phyloP scores from a whole-genome alignment of 116 monocot genomes.

The Trichopus zeylanicus region DNA sequence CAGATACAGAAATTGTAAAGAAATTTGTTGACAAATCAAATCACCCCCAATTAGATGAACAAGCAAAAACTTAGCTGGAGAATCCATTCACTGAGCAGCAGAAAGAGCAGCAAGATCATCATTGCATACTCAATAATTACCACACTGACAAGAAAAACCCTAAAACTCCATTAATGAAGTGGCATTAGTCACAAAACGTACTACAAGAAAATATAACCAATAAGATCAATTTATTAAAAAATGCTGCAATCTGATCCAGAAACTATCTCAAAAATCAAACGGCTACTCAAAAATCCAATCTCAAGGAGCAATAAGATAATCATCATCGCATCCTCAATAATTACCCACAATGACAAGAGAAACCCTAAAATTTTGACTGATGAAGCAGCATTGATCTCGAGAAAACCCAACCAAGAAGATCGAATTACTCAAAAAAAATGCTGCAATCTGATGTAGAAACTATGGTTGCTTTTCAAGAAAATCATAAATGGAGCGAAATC shows the following conservation, averaged over 20 bases:
- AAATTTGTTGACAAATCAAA: neutral
- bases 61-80: neutral
- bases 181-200: no score
- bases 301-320: neutral
- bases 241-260: no score
- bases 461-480: no score
- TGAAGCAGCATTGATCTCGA: neutral
- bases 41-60: neutral
- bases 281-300: no score
- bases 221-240: no score
- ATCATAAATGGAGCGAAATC: no score
- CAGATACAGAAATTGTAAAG: neutral
- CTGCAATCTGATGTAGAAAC: no score
- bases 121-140: neutral
- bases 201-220: no score
- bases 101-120: neutral
- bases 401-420: neutral
- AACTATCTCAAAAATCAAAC: no score
- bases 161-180: no score
- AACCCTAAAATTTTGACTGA: neutral
- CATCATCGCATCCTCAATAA: neutral
- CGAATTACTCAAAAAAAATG: no score
- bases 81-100: neutral
- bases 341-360: neutral
- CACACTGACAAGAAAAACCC: neutral